Percentiles rank a stretch among this genome's conserved stretches.
Conservation (phyloP, 179 eudicot species). For the Silene vulgaris region DNA sequence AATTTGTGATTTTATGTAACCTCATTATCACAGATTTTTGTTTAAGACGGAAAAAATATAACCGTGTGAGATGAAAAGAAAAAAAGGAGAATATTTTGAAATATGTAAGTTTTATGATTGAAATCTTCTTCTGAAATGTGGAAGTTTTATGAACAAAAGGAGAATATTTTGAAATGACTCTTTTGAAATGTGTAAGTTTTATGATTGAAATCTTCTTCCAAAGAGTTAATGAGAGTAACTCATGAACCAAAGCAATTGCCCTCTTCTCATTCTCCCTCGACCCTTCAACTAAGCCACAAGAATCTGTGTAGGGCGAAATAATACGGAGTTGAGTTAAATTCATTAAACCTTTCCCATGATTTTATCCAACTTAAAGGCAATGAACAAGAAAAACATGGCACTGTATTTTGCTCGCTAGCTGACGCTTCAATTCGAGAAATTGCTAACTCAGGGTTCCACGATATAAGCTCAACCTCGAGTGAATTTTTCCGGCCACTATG, state of each 20-base stretch:
- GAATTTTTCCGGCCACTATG: constrained; percentile 68
- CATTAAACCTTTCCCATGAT: constrained; percentile 75
- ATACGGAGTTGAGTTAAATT: constrained; percentile 74
- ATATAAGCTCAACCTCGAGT: constrained; percentile 74
- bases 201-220: constrained; percentile 80
- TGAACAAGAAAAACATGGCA: constrained; percentile 61
- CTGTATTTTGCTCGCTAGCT: constrained; percentile 37
- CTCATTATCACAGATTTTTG: too few relatives aligned
- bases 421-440: constrained; percentile 54
- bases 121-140: too few relatives aligned
- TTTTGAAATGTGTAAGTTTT: constrained; percentile 66
- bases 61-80: too few relatives aligned
- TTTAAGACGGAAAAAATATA: too few relatives aligned
- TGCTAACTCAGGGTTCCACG: constrained; percentile 67
- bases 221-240: constrained; percentile 67
- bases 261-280: constrained; percentile 72
- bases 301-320: constrained; percentile 62
- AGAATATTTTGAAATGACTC: too few relatives aligned
- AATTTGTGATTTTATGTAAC: too few relatives aligned
- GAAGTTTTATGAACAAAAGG: too few relatives aligned
- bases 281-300: constrained; percentile 48
- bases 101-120: too few relatives aligned
- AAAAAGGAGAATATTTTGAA: too few relatives aligned
- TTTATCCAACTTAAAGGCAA: constrained; percentile 78
- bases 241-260: constrained; percentile 70